Base-by-base conservation (phyloP, 2,329 filamentous ascomycete genomes). In the Neonectria faginata region DNA sequence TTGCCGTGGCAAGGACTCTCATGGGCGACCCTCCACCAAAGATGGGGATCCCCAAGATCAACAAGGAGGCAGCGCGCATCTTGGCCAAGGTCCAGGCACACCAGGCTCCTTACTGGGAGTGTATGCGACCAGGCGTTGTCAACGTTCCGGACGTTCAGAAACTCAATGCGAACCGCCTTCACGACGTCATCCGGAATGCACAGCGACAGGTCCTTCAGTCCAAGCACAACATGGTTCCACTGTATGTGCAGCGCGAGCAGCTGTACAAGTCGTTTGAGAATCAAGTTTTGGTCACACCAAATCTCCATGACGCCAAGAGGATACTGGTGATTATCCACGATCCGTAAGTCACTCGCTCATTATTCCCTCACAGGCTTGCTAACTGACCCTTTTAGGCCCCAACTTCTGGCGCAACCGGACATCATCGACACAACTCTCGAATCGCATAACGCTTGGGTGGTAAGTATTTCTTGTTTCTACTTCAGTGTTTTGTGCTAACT, bases 251-350 rank as follows among this genome's bases (percentile, higher is more conserved):
- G 73, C 87, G 92, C 5, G 88, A 92, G 45, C 83, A 84, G 2
- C 82, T 96, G 0, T 91, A 90, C 65, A 91, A 89, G 69, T 91
- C 91, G 0, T 97, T 95, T 72, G 89, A 95, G 72, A 91, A 97
- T 69, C 93, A 97, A 77, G 91, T 97, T 2, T 81, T 97, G 36
- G 91, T 93, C 9, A 97, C 93, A 76, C 88, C 90, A 1, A 86
- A 89, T 48, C 88, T 96, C 57, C 83, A 88, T 62, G 80, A 86
- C 39, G 85, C 87, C 18, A 87, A 86, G 60, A 92, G 89, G 57
- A 83, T 98, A 3, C 76, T 99, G 12, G 82, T 99, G 11, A 91
- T 98, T 52, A 91, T 99, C 60, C 96, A 99, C 77, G 95, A 97
- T 74, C 93, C 95, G 85, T 93, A 79, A 84, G 91, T 54, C 9